Evolutionary conservation across 176 grass and related monocot genomes (phyloP).

Genomic region (Aegilops umbellulata): DNA sequence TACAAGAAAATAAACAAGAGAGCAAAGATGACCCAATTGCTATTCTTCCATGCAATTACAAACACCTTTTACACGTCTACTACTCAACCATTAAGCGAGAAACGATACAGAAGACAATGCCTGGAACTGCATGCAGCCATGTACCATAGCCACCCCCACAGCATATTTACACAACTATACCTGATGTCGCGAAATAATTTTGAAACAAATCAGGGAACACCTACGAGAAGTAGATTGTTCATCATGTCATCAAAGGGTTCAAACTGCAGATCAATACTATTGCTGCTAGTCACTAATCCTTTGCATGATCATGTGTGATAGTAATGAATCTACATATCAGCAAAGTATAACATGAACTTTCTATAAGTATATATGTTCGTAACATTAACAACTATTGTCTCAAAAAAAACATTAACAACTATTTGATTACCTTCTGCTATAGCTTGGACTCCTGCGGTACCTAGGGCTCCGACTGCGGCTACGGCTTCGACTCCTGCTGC

Average conservation of each 20-base stretch:
- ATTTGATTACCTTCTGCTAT: constrained; percentile 66
- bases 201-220: neutral
- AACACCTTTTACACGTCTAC: too few species aligned
- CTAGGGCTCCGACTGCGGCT: constrained; percentile 69
- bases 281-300: neutral
- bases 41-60: neutral
- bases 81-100: neutral
- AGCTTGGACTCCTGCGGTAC: constrained; percentile 84
- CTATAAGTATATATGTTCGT: neutral
- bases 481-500: constrained; percentile 50
- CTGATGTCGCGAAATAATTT: neutral
- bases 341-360: neutral
- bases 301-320: neutral
- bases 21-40: neutral
- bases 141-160: neutral
- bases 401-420: neutral
- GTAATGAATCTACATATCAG: neutral
- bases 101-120: neutral
- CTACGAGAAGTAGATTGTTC: neutral
- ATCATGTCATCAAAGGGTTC: neutral
- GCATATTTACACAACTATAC: neutral
- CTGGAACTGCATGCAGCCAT: neutral
- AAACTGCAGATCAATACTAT: neutral
- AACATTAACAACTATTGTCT: neutral
- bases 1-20: neutral